Conservation (phyloP, 176 grass and related monocot genomes). For the Thalia dealbata region DNA sequence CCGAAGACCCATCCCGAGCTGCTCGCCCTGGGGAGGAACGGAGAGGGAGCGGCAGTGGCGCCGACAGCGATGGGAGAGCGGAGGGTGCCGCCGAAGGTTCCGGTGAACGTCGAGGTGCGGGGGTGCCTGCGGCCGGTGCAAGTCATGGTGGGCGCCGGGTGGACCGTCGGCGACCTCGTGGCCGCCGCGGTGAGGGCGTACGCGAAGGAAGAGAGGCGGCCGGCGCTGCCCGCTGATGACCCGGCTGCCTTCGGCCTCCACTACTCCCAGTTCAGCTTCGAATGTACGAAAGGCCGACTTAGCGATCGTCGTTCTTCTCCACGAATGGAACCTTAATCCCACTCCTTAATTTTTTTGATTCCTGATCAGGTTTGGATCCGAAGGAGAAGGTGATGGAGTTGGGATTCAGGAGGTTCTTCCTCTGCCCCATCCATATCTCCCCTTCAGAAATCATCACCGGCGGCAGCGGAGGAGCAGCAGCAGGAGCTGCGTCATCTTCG, state of each 20-base stretch:
- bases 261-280: slow-evolving; percentile 83
- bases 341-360: not conserved
- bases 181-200: slow-evolving; percentile 41
- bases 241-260: slow-evolving; percentile 52
- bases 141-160: slow-evolving; percentile 62
- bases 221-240: slow-evolving; percentile 33
- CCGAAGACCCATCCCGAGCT: slow-evolving; percentile 7
- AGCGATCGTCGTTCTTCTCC: not conserved
- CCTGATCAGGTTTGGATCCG: slow-evolving; percentile 48
- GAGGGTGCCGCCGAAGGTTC: slow-evolving; percentile 63
- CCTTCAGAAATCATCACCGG: slow-evolving; percentile 1
- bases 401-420: slow-evolving; percentile 80
- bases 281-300: slow-evolving; percentile 32
- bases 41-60: slow-evolving; percentile 13
- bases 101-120: slow-evolving; percentile 65
- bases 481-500: slow-evolving; percentile 15
- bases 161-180: slow-evolving; percentile 59
- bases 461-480: not conserved
- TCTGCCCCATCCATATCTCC: slow-evolving; percentile 30
- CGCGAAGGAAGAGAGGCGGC: slow-evolving; percentile 62
- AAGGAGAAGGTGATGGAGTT: slow-evolving; percentile 53
- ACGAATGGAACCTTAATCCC: not conserved
- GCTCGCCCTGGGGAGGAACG: slow-evolving; percentile 24
- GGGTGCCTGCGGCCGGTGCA: slow-evolving; percentile 66
- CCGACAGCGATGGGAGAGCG: not conserved